Evolutionary conservation across 768 basidiomycete species (phyloP), one percentile per base, ranked within the genome.

Genomic region (Kwoniella mangroviensis): DNA sequence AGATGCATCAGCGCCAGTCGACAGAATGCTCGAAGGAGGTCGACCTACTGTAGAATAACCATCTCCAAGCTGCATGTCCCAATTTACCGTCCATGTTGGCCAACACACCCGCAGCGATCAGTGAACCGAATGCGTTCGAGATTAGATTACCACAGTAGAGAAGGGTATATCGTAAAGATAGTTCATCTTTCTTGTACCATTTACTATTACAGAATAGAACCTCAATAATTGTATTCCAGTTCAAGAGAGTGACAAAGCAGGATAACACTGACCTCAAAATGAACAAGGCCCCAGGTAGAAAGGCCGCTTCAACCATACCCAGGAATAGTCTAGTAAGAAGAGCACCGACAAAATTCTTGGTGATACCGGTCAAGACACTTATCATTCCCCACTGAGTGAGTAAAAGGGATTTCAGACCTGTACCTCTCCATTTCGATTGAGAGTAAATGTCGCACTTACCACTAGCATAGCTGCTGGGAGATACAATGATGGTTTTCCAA

Each of bases 251-350:
- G 55, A 22, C 15, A 10, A 22, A 59, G 34, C 40, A 13, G 34
- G 15, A 28, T 40, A 40, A 4, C 17, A 51, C 69, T 55, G 45
- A 70, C 72, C 72, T 74, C 17, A 69, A 15, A 21, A 69, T 63
- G 45, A 73, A 65, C 87, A 54, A 88, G 86, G 65, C 82, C 4
- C 77, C 81, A 1, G 81, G 80, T 63, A 76, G 77, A 74, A 76
- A 77, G 15, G 75, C 68, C 2, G 76, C 80, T 51, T 78, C 76
- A 56, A 69, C 63, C 57, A 66, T 59, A 3, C 92, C 92, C 51
- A 93, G 85, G 80, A 81, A 81, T 79, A 93, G 91, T 21, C 92
- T 86, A 0, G 90, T 89, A 24, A 83, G 52, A 3, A 85, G 70
- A 0, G 80, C 79, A 1, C 81, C 80, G 10, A 51, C 63, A 64